Conservation (phyloP, 805 yeast genomes). For the Lipomyces orientalis region DNA sequence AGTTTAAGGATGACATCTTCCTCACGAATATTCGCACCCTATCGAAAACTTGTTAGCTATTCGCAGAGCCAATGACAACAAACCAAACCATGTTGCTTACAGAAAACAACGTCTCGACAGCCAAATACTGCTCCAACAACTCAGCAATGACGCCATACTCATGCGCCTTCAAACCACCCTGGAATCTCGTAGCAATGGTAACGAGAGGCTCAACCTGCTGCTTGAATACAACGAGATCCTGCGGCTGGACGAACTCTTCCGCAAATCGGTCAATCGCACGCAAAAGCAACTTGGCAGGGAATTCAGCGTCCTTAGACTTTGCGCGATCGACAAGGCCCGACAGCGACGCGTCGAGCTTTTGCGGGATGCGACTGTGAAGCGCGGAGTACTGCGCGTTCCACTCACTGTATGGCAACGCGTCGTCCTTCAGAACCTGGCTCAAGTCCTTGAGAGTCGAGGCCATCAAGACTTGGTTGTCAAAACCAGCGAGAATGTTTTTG, state of each 20-base stretch:
- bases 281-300: conserved; percentile 88
- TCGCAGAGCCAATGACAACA: not conserved
- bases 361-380: conserved; percentile 86
- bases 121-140: conserved; percentile 72
- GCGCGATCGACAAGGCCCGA: conserved; percentile 69
- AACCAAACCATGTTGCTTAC: conserved; percentile 11
- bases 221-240: conserved; percentile 52
- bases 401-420: conserved; percentile 88
- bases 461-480: conserved; percentile 95
- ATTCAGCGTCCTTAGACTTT: conserved; percentile 70
- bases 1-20: conserved; percentile 87
- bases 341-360: conserved; percentile 72
- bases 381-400: conserved; percentile 89
- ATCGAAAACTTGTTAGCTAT: not conserved
- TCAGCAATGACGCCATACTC: conserved; percentile 77
- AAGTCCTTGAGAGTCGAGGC: conserved; percentile 76
- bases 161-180: conserved; percentile 79
- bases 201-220: conserved; percentile 74
- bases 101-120: conserved; percentile 77
- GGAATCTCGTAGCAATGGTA: conserved; percentile 70
- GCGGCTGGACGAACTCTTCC: conserved; percentile 55
- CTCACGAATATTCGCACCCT: conserved; percentile 73
- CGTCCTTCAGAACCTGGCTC: conserved; percentile 74
- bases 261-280: conserved; percentile 73
- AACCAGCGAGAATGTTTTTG: conserved; percentile 83